Conservation (phyloP, 1,139 yeast genomes). For the Pneumocystis wakefieldiae region DNA sequence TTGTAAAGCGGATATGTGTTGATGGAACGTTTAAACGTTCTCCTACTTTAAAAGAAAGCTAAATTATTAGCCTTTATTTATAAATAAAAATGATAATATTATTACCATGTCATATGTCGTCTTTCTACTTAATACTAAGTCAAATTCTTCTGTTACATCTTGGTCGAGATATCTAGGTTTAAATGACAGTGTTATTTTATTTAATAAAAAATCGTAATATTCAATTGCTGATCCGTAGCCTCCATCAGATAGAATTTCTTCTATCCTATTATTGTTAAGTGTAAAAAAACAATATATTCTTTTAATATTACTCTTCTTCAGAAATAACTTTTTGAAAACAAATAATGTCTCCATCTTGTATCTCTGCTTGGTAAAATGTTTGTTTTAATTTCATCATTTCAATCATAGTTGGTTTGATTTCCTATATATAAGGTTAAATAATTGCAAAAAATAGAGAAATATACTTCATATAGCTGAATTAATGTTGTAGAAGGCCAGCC, state of each 20-base stretch:
- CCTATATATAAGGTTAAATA: slow-evolving; percentile 22
- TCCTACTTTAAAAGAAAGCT: slow-evolving; percentile 45
- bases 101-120: slow-evolving; percentile 37
- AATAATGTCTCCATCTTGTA: slow-evolving; percentile 67
- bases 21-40: slow-evolving; percentile 41
- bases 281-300: slow-evolving; percentile 20
- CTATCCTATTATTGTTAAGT: background rate
- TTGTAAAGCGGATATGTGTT: slow-evolving; percentile 47
- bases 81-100: background rate
- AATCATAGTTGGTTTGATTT: slow-evolving; percentile 48
- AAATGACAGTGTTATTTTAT: slow-evolving; percentile 48
- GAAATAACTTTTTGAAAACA: slow-evolving; percentile 34
- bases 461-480: slow-evolving; percentile 38
- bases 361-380: slow-evolving; percentile 48
- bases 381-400: slow-evolving; percentile 33
- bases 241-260: slow-evolving; percentile 11
- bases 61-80: background rate
- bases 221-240: slow-evolving; percentile 30
- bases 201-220: slow-evolving; percentile 49
- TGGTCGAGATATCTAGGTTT: slow-evolving; percentile 35
- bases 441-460: background rate
- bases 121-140: slow-evolving; percentile 55
- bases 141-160: slow-evolving; percentile 27
- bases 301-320: slow-evolving; percentile 16
- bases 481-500: slow-evolving; percentile 30